These are phyloP conservation scores for Trichoderma pleuroti DNA, from an alignment of 2,329 filamentous ascomycete genomes.

Conservation along the genomic window DNA sequence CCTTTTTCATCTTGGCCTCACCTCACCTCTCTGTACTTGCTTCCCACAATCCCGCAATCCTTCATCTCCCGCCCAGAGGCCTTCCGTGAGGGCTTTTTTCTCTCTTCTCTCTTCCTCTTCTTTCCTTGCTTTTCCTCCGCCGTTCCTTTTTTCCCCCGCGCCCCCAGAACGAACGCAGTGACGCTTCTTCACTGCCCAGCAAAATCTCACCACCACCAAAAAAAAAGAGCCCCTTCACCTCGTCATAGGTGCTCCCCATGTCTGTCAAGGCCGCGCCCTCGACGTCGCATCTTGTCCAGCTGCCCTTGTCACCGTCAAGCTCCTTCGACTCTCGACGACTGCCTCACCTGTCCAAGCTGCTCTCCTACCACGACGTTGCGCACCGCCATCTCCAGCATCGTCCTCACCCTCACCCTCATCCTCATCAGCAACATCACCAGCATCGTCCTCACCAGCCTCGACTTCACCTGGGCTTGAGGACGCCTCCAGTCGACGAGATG, in stretches of 20 bases:
- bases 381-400: neutral
- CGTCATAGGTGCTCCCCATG: conserved; percentile 26
- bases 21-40: neutral
- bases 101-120: neutral
- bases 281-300: conserved; percentile 23
- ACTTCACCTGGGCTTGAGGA: conserved; percentile 41
- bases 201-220: neutral
- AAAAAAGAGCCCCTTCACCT: neutral
- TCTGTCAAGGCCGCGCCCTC: conserved; percentile 28
- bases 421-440: neutral
- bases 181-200: conserved; percentile 19
- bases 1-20: conserved; percentile 15
- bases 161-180: too few relatives aligned
- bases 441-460: neutral
- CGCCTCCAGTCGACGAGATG: conserved; percentile 52
- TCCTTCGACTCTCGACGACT: conserved; percentile 23
- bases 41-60: neutral
- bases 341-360: conserved; percentile 26
- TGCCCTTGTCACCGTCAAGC: conserved; percentile 25
- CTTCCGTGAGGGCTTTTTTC: neutral
- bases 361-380: conserved; percentile 22
- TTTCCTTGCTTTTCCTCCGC: neutral
- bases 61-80: neutral
- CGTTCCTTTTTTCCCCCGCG: too few relatives aligned
- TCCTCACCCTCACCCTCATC: neutral